Evolutionary conservation across 2,329 filamentous ascomycete species (phyloP).

Genomic region (Epichloe sp.): DNA sequence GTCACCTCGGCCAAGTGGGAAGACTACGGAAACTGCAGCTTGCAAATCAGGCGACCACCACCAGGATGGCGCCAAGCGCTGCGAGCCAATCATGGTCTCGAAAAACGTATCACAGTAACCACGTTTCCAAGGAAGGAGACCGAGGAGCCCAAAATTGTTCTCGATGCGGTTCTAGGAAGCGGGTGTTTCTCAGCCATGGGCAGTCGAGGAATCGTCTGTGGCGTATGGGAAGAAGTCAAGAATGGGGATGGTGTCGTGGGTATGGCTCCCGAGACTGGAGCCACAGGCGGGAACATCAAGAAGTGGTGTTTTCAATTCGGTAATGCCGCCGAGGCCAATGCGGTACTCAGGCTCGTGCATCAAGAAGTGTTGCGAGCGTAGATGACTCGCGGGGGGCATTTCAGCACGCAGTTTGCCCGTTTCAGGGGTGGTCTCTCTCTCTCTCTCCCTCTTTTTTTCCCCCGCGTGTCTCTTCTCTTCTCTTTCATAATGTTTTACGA

Average conservation of each 20-base stretch:
- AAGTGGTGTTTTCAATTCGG: slow-evolving; percentile 53
- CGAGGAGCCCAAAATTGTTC: slow-evolving; percentile 46
- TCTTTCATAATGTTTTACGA: background rate
- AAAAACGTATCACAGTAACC: slow-evolving; percentile 75
- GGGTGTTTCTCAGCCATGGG: slow-evolving; percentile 76
- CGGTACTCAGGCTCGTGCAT: slow-evolving; percentile 43
- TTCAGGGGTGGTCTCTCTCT: background rate
- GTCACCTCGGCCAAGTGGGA: slow-evolving; percentile 73
- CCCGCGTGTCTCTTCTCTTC: background rate
- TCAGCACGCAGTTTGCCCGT: background rate
- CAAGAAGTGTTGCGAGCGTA: slow-evolving; percentile 36
- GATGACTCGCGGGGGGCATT: background rate
- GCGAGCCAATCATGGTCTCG: slow-evolving; percentile 49
- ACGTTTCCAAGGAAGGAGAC: slow-evolving; percentile 52
- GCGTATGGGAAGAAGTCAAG: slow-evolving; percentile 69
- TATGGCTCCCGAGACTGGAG: slow-evolving; percentile 36
- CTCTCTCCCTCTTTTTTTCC: background rate
- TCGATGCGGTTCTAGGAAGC: slow-evolving; percentile 77
- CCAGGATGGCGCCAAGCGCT: slow-evolving; percentile 45
- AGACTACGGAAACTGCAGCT: slow-evolving; percentile 71
- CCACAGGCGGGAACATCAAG: slow-evolving; percentile 40
- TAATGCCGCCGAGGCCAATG: slow-evolving; percentile 38
- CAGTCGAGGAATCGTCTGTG: slow-evolving; percentile 74
- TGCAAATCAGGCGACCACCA: slow-evolving; percentile 71
- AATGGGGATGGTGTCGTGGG: slow-evolving; percentile 45